A percentile compares a stretch with the other conserved stretches of the same genome.
Evolutionary conservation across 495 filamentous ascomycete species (phyloP).

Genomic region (Cercophora samala): DNA sequence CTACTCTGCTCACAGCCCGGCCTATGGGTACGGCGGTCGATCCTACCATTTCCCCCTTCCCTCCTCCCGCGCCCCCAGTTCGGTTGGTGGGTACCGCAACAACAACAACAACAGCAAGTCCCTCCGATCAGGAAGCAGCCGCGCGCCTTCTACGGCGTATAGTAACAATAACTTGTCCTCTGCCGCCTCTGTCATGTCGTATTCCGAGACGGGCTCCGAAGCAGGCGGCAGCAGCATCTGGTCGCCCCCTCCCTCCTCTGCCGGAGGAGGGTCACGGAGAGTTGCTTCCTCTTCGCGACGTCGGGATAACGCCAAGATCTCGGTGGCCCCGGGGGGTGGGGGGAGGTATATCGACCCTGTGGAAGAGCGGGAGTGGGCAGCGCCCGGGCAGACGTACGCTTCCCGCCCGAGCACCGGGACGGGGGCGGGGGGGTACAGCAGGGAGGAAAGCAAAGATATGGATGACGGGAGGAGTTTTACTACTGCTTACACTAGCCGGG

Average conservation of each 20-base stretch:
- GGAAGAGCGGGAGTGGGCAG: slow-evolving; percentile 31
- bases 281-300: not conserved
- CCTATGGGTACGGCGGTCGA: not conserved
- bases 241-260: not conserved
- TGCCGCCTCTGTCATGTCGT: not conserved
- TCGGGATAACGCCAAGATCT: not conserved
- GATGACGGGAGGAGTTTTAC: slow-evolving; percentile 27
- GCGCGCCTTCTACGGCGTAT: slow-evolving; percentile 25
- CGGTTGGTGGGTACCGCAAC: slow-evolving; percentile 20
- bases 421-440: slow-evolving; percentile 19
- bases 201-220: not conserved
- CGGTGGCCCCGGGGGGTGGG: not conserved
- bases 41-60: slow-evolving; percentile 37
- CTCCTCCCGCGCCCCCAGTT: slow-evolving; percentile 29
- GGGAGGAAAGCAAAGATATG: slow-evolving; percentile 20
- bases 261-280: not conserved
- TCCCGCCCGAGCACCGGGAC: not conserved
- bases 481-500: slow-evolving; percentile 26
- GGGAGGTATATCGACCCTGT: slow-evolving; percentile 18
- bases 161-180: slow-evolving; percentile 21
- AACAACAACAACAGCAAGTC: slow-evolving; percentile 23
- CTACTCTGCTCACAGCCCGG: slow-evolving; percentile 16
- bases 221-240: not conserved
- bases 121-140: slow-evolving; percentile 22
- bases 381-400: slow-evolving; percentile 24